A percentile compares a stretch with the other conserved stretches of the same genome.
These are phyloP conservation scores for Lipomyces japonicus DNA, from an alignment of 805 yeast genomes.

Conservation along the genomic window DNA sequence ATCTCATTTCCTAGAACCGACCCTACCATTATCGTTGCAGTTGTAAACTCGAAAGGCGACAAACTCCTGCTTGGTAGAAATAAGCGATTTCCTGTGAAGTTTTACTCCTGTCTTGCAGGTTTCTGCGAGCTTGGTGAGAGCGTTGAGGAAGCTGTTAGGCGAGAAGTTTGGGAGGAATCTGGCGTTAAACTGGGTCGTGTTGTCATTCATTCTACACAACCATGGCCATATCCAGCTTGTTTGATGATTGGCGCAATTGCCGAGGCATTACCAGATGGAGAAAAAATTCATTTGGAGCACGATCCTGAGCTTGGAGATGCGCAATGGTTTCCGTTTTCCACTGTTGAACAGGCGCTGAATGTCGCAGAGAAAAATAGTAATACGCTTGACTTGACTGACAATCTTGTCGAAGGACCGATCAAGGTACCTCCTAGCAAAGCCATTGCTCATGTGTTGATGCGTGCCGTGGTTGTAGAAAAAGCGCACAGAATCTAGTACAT, in stretches of 20 bases:
- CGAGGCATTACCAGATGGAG: constrained; percentile 66
- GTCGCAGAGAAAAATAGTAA: constrained; percentile 20
- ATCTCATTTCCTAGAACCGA: constrained; percentile 91
- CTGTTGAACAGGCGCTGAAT: constrained; percentile 44
- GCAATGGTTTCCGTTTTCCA: constrained; percentile 67
- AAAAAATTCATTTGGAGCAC: constrained; percentile 63
- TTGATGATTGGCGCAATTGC: constrained; percentile 91
- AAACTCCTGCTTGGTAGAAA: constrained; percentile 69
- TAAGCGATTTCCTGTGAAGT: constrained; percentile 50
- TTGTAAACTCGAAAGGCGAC: constrained; percentile 56
- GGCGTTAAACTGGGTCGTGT: constrained; percentile 67
- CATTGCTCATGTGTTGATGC: constrained; percentile 27
- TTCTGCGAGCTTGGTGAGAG: constrained; percentile 95
- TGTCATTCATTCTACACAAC: constrained; percentile 69
- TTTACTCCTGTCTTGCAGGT: constrained; percentile 84
- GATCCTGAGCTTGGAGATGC: constrained; percentile 86
- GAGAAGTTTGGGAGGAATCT: constrained; percentile 96
- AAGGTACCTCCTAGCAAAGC: constrained; percentile 30
- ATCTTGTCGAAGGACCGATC: constrained; percentile 16
- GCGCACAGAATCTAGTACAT: constrained; percentile 11
- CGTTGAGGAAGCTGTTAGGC: constrained; percentile 76
- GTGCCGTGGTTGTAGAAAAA: constrained; percentile 27
- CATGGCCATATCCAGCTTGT: constrained; percentile 97
- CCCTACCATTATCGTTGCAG: constrained; percentile 78
- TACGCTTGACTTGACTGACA: constrained; percentile 15